These are phyloP conservation scores for Toxoplasma gondii DNA, from an alignment of 169 alveolate species.

Conservation along the genomic window DNA sequence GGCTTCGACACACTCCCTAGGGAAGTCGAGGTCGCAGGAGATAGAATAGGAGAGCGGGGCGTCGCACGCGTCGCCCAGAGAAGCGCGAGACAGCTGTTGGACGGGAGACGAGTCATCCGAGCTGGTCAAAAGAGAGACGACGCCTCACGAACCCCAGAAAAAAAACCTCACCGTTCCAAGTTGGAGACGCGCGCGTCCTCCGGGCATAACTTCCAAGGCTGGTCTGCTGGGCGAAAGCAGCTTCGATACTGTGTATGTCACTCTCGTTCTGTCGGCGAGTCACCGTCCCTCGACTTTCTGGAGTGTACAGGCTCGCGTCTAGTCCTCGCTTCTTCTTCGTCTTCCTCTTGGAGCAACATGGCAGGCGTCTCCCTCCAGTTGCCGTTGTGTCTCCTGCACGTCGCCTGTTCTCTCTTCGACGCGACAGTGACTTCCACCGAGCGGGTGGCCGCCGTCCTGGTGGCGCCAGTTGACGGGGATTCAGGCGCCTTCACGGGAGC, in stretches of 20 bases:
- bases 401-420: neutral
- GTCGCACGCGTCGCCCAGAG: too few relatives aligned
- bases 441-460: neutral
- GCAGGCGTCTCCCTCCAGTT: neutral
- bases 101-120: too few relatives aligned
- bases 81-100: too few relatives aligned
- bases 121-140: too few relatives aligned
- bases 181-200: too few relatives aligned
- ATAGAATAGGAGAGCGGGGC: too few relatives aligned
- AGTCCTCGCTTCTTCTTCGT: neutral
- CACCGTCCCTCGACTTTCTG: neutral
- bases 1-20: too few relatives aligned
- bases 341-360: neutral
- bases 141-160: too few relatives aligned
- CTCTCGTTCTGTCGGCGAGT: neutral
- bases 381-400: neutral
- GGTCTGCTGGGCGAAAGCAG: too few relatives aligned
- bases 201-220: too few relatives aligned
- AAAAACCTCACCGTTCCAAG: too few relatives aligned
- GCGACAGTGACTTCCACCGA: neutral
- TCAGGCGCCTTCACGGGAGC: neutral
- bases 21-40: too few relatives aligned
- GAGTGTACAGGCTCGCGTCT: neutral
- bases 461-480: neutral
- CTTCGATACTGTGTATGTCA: neutral